Percentiles rank a stretch among this genome's conserved stretches.
phyloP scores from a whole-genome alignment of 2,329 filamentous ascomycete species.

The Colletotrichum tamarilloi region DNA sequence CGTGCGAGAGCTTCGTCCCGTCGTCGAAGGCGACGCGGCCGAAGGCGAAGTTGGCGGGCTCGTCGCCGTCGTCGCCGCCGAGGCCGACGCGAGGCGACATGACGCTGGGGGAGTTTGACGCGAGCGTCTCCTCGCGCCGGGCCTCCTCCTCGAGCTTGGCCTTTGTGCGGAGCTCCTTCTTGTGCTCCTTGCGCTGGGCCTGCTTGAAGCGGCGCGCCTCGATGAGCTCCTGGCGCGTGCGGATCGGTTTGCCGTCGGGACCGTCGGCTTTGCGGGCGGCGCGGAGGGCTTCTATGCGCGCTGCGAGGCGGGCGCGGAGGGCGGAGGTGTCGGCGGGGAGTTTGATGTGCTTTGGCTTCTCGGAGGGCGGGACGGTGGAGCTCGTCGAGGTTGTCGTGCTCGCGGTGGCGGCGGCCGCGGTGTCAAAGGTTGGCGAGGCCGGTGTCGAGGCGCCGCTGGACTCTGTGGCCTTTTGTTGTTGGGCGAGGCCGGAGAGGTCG shows the following conservation, averaged over 20 bases:
- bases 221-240: conserved; percentile 90
- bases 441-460: conserved; percentile 53
- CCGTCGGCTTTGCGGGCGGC: conserved; percentile 89
- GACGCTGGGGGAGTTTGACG: conserved; percentile 70
- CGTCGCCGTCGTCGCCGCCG: conserved; percentile 36
- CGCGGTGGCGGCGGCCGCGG: conserved; percentile 53
- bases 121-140: conserved; percentile 71
- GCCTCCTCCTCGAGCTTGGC: conserved; percentile 84
- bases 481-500: conserved; percentile 41
- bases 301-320: conserved; percentile 81
- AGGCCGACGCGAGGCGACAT: conserved; percentile 66
- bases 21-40: conserved; percentile 92
- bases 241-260: conserved; percentile 81
- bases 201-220: conserved; percentile 90
- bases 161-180: conserved; percentile 83
- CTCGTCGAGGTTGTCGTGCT: conserved; percentile 76
- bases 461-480: conserved; percentile 53
- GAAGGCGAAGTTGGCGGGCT: conserved; percentile 79
- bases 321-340: conserved; percentile 78
- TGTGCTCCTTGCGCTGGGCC: conserved; percentile 85
- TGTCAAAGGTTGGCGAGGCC: conserved; percentile 73
- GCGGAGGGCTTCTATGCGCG: conserved; percentile 86
- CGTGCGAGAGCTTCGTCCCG: conserved; percentile 81
- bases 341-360: conserved; percentile 74
- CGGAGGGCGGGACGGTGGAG: conserved; percentile 69